These are phyloP conservation scores for Aspergillus sojae DNA, from an alignment of 2,329 filamentous ascomycete species.

Conservation along the genomic window DNA sequence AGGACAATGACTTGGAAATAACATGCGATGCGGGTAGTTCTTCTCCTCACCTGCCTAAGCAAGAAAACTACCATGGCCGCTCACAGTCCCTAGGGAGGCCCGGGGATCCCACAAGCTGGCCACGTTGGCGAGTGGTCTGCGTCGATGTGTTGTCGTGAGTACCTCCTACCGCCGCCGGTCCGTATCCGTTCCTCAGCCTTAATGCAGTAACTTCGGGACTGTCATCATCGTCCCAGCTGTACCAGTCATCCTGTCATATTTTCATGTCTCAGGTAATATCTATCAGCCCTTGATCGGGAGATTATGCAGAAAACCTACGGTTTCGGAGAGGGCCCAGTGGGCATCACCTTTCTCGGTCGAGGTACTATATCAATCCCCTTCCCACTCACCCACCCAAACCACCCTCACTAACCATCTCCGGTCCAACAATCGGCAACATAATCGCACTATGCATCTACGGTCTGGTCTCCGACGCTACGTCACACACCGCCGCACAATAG, in stretches of 20 bases:
- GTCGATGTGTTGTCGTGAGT: no score
- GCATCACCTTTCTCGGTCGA: not conserved
- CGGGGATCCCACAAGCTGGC: not conserved
- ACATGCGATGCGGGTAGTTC: not conserved
- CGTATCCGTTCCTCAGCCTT: not conserved
- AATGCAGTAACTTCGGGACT: not conserved
- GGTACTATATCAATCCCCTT: not conserved
- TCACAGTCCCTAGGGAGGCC: not conserved
- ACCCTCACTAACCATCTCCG: not conserved
- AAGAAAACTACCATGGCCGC: not conserved
- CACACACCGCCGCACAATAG: not conserved
- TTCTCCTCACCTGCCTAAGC: not conserved
- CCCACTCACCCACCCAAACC: not conserved
- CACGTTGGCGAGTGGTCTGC: not conserved
- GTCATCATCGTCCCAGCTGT: not conserved
- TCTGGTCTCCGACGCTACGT: not conserved
- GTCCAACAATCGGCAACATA: not conserved
- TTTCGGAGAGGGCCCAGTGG: not conserved
- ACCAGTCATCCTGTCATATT: not conserved
- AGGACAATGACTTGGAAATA: not conserved
- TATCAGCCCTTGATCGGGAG: not conserved
- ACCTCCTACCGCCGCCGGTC: no score
- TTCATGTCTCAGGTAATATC: not conserved
- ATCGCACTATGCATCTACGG: not conserved
- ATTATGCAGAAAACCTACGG: not conserved